phyloP scores from a whole-genome alignment of 192 early-diverging fungal species.

The Allomyces arbusculus region DNA sequence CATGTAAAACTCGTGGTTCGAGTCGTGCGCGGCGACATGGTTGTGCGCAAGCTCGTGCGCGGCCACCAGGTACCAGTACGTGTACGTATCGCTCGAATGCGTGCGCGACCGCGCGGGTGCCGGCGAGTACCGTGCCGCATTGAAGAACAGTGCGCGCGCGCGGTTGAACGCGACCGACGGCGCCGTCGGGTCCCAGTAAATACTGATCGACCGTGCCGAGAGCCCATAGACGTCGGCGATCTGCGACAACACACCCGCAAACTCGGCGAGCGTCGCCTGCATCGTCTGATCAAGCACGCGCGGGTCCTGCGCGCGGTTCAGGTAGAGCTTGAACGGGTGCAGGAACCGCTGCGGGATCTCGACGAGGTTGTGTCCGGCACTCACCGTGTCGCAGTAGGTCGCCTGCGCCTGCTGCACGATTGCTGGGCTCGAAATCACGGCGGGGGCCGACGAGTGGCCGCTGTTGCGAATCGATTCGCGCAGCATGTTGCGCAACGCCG shows the following conservation, averaged over 20 bases:
- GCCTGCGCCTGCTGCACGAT: background rate
- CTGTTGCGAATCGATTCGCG: constrained; percentile 3
- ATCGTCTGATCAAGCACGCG: background rate
- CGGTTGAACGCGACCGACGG: constrained; percentile 63
- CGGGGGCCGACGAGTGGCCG: too few relatives aligned
- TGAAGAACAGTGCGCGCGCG: constrained; percentile 57
- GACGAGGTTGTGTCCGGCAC: background rate
- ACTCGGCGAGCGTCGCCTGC: constrained; percentile 14
- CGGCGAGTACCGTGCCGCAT: constrained; percentile 17
- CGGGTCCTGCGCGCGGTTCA: background rate
- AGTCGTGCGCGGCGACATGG: constrained; percentile 43
- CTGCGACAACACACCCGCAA: constrained; percentile 17
- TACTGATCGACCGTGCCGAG: constrained; percentile 28
- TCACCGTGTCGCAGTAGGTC: background rate
- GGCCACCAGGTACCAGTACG: constrained; percentile 69
- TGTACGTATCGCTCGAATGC: constrained; percentile 4
- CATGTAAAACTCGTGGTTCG: constrained; percentile 33
- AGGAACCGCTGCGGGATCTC: background rate
- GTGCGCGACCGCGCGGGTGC: constrained; percentile 16
- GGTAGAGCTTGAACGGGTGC: background rate
- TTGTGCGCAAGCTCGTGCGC: constrained; percentile 73
- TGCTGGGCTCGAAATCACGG: too few relatives aligned
- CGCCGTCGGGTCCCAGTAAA: constrained; percentile 54
- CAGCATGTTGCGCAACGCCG: constrained; percentile 4
- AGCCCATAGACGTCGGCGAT: constrained; percentile 46